These are phyloP conservation scores for Teunomyces tritomae DNA, from an alignment of 805 yeast species.

Conservation along the genomic window DNA sequence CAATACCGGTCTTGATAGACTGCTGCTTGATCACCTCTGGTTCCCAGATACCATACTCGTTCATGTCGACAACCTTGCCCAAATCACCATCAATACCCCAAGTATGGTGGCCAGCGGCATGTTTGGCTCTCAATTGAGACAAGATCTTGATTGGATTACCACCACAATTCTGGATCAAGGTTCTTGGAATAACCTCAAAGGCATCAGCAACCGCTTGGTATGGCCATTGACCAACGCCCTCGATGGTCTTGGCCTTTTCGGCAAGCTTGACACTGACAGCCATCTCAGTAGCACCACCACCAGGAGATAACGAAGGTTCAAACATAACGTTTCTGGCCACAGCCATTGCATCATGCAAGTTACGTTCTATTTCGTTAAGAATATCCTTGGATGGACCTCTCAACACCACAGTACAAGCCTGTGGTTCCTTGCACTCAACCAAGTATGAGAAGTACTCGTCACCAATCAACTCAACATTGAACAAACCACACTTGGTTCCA, in stretches of 20 bases:
- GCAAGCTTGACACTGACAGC: conserved; percentile 87
- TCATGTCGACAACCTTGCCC: conserved; percentile 95
- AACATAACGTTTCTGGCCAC: conserved; percentile 93
- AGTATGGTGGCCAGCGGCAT: conserved; percentile 82
- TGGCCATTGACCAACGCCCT: conserved; percentile 98
- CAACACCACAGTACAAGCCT: conserved; percentile 88
- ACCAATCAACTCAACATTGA: conserved; percentile 92
- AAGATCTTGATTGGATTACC: conserved; percentile 90
- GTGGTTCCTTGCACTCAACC: conserved; percentile 77
- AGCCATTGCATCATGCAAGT: conserved; percentile 97
- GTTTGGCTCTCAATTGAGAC: conserved; percentile 92
- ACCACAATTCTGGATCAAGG: conserved; percentile 96
- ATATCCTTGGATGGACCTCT: conserved; percentile 98
- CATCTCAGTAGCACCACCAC: conserved; percentile 99
- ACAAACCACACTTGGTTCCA: conserved; percentile 85
- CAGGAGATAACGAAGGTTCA: conserved; percentile 94
- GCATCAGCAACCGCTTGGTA: conserved; percentile 99
- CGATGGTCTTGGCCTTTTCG: conserved; percentile 87
- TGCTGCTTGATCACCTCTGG: conserved; percentile 98
- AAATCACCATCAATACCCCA: conserved; percentile 93
- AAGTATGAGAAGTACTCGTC: conserved; percentile 93
- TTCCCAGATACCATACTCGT: conserved; percentile 96
- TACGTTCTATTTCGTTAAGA: conserved; percentile 92
- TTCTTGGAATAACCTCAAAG: conserved; percentile 96
- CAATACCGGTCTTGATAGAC: conserved; percentile 95